Evolutionary conservation across 768 basidiomycete species (phyloP), one percentile per base, ranked within the genome.

Genomic region (Pulveroboletus frians): DNA sequence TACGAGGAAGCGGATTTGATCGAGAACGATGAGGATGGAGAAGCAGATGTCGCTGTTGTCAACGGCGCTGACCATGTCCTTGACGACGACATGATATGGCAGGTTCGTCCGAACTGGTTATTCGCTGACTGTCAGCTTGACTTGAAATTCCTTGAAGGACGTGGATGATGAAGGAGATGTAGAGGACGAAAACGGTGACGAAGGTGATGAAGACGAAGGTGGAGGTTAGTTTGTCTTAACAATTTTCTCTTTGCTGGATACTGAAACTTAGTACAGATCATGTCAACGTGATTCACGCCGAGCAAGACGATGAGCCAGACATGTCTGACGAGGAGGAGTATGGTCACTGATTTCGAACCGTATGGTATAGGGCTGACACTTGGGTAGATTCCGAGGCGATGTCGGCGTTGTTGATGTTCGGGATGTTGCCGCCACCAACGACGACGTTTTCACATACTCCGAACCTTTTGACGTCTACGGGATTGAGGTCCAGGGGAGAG

Each of bases 321-420:
- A 69, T 78, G 64, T 86, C 84, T 10, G 82, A 84, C 54, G 84
- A 83, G 44, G 80, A 84, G 55, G 84, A 83, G 72, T 84, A 71
- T 43, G 74, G 63, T 4, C 56, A 67, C 48, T 26, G 1, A 23
- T 43, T 42, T 6, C 8, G 40, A 36, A 27, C n/a, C 8, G 0
- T 39, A 21, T 40, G 40, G 46, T 44, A 10, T 39, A 35, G 11
- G 14, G 31, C 61, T 69, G 39, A 67, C 51, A 17, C 15, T 29
- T 48, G 20, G 39, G n/a, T 38, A 76, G 76, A 49, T 73, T 70
- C 51, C 67, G 65, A 35, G 65, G 68, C 35, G 74, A 75, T 27
- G 55, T 76, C 32, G 72, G 68, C 11, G 61, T 71, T 31, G 60
- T 71, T 43, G 71, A 74, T 46, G 60, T 64, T 43, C 63, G 62